Percentiles rank a stretch among this genome's conserved stretches.
Conservation (phyloP, 2,329 filamentous ascomycete species). For the Hawksworthiomyces lignivorus region DNA sequence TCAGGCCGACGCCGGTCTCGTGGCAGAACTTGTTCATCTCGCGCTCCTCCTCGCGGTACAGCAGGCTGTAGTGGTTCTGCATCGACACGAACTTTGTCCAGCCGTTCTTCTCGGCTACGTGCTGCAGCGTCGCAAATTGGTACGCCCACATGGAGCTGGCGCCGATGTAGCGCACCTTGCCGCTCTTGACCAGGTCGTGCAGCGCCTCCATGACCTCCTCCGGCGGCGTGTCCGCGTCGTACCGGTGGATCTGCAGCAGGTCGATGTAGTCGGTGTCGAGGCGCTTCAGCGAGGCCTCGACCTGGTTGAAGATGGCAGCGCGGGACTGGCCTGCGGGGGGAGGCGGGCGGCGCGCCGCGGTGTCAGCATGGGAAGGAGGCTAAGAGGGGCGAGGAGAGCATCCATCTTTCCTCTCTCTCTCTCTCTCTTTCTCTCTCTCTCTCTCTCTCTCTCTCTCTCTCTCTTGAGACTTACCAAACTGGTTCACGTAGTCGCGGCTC, state of each 20-base stretch:
- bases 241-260: constrained; percentile 51
- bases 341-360: neutral
- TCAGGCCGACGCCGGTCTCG: constrained; percentile 31
- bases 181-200: constrained; percentile 50
- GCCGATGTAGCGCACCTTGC: constrained; percentile 50
- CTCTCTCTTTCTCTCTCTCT: too few relatives aligned
- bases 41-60: constrained; percentile 56
- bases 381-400: too few relatives aligned
- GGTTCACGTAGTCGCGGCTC: constrained; percentile 23
- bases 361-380: neutral
- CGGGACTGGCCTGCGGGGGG: constrained; percentile 42
- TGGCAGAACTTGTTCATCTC: constrained; percentile 37
- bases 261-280: constrained; percentile 47
- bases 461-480: constrained; percentile 7
- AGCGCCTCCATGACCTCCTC: constrained; percentile 53
- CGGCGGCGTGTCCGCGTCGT: constrained; percentile 38
- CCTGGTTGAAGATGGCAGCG: constrained; percentile 56
- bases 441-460: neutral
- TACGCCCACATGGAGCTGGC: constrained; percentile 44
- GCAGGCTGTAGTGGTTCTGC: constrained; percentile 53
- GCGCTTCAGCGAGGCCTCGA: constrained; percentile 48
- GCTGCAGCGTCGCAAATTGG: constrained; percentile 48
- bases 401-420: too few relatives aligned
- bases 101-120: constrained; percentile 46
- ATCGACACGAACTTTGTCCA: constrained; percentile 56